These are phyloP conservation scores for Arabis alpina DNA, from an alignment of 345 rosid genomes.

Conservation along the genomic window DNA sequence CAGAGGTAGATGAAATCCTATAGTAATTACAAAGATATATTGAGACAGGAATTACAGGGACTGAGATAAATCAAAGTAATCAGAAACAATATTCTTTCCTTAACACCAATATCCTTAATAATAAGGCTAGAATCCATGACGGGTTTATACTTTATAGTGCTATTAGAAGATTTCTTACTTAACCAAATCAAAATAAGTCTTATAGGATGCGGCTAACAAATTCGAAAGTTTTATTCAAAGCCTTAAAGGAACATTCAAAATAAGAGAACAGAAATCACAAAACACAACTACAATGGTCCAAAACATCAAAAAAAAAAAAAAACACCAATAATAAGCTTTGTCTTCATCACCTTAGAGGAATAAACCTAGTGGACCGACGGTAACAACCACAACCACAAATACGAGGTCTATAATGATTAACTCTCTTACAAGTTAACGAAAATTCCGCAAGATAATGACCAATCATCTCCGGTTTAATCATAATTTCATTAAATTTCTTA, in stretches of 20 bases:
- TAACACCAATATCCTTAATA: too few relatives aligned
- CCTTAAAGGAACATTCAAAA: background rate
- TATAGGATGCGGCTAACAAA: too few relatives aligned
- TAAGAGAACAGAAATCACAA: conserved; percentile 10
- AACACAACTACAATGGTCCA: background rate
- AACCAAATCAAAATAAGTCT: too few relatives aligned
- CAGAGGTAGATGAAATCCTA: too few relatives aligned
- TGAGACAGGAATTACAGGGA: too few relatives aligned
- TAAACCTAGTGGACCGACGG: conserved; percentile 76
- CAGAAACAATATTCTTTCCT: too few relatives aligned
- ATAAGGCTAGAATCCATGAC: too few relatives aligned
- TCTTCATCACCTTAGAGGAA: conserved; percentile 61
- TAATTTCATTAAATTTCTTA: conserved; percentile 67
- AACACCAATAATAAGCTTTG: background rate
- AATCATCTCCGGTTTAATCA: conserved; percentile 80
- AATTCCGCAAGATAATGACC: conserved; percentile 66
- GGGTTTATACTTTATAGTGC: too few relatives aligned
- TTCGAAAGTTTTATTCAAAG: too few relatives aligned
- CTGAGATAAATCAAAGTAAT: too few relatives aligned
- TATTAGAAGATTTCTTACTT: too few relatives aligned
- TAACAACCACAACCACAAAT: conserved; percentile 62
- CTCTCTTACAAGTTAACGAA: conserved; percentile 61
- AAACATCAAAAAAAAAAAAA: background rate
- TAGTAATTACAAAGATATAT: too few relatives aligned
- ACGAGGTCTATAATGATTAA: conserved; percentile 63